A percentile compares a stretch with the other conserved stretches of the same genome.
Conservation (phyloP, 2,329 filamentous ascomycete genomes). For the Penicillium digitatum region DNA sequence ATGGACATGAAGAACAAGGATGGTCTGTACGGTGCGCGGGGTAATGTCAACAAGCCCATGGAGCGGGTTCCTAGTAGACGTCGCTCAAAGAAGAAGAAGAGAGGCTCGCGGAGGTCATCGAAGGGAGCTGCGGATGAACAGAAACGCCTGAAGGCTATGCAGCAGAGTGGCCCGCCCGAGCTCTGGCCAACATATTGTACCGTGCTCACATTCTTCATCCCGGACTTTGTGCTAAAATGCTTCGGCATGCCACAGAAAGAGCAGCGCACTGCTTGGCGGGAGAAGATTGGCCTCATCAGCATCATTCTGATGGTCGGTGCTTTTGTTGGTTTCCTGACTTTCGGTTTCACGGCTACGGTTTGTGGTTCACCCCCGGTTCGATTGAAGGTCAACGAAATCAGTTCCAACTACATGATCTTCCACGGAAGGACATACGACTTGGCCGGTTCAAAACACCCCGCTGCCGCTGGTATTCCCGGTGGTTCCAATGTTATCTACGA, state of each 20-base stretch:
- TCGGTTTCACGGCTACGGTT: slow-evolving; percentile 88
- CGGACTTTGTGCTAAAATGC: slow-evolving; percentile 76
- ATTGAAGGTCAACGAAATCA: slow-evolving; percentile 77
- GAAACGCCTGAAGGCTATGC: slow-evolving; percentile 55
- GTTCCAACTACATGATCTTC: slow-evolving; percentile 86
- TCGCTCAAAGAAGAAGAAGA: slow-evolving; percentile 49
- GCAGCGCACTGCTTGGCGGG: slow-evolving; percentile 89
- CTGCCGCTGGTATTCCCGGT: slow-evolving; percentile 70
- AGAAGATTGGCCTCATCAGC: slow-evolving; percentile 96
- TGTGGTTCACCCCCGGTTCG: slow-evolving; percentile 70
- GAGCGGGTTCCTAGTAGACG: slow-evolving; percentile 39
- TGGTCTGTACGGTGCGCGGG: slow-evolving; percentile 34
- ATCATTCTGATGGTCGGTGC: slow-evolving; percentile 84
- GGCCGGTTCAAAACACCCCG: slow-evolving; percentile 69
- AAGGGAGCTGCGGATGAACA: slow-evolving; percentile 59
- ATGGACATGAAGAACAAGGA: slow-evolving; percentile 51
- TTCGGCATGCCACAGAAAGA: slow-evolving; percentile 81
- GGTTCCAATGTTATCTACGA: slow-evolving; percentile 82
- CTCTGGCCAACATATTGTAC: slow-evolving; percentile 95
- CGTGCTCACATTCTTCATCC: slow-evolving; percentile 90
- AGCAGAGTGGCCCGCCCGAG: slow-evolving; percentile 71
- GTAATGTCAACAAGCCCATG: slow-evolving; percentile 43
- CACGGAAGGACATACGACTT: slow-evolving; percentile 89
- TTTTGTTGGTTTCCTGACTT: slow-evolving; percentile 91
- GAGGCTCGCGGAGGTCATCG: slow-evolving; percentile 61